phyloP scores from a whole-genome alignment of 2,329 filamentous ascomycete species.

The Pseudogymnoascus sp. region DNA sequence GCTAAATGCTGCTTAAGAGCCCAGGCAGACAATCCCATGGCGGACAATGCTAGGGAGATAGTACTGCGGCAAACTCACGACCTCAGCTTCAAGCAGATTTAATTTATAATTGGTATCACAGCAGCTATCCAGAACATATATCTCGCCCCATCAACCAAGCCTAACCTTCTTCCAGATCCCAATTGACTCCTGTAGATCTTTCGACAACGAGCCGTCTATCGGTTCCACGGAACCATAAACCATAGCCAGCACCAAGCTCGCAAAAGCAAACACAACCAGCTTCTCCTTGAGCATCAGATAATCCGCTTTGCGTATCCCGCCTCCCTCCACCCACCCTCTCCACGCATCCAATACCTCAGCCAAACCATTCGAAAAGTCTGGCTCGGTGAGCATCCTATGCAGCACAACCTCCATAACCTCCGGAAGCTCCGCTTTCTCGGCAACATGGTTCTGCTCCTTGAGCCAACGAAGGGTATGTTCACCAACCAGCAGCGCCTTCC shows the following conservation, averaged over 20 bases:
- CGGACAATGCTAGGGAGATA: not conserved
- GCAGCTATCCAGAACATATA: not conserved
- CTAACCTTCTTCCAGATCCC: slow-evolving; percentile 48
- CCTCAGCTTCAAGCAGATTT: not conserved
- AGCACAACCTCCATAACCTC: slow-evolving; percentile 42
- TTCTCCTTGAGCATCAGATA: slow-evolving; percentile 35
- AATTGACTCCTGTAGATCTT: slow-evolving; percentile 51
- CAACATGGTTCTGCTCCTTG: slow-evolving; percentile 28
- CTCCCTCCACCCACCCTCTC: slow-evolving; percentile 50
- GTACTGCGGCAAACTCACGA: not conserved
- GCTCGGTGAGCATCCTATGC: slow-evolving; percentile 48
- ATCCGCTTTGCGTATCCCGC: slow-evolving; percentile 46
- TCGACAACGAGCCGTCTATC: slow-evolving; percentile 42
- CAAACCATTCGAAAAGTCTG: slow-evolving; percentile 37
- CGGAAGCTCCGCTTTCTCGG: slow-evolving; percentile 30
- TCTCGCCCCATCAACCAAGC: slow-evolving; percentile 35
- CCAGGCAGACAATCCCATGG: not conserved
- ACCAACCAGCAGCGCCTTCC: slow-evolving; percentile 44
- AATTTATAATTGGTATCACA: not conserved
- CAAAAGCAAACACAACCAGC: slow-evolving; percentile 41
- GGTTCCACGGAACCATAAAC: slow-evolving; percentile 42
- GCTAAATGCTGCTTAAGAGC: too few species aligned
- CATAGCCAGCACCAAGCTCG: slow-evolving; percentile 42
- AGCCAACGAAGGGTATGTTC: slow-evolving; percentile 43
- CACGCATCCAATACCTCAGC: slow-evolving; percentile 45